Percentiles rank a stretch among this genome's conserved stretches.
Evolutionary conservation across 495 filamentous ascomycete species (phyloP).

Genomic region (Talaromyces wortmannii): DNA sequence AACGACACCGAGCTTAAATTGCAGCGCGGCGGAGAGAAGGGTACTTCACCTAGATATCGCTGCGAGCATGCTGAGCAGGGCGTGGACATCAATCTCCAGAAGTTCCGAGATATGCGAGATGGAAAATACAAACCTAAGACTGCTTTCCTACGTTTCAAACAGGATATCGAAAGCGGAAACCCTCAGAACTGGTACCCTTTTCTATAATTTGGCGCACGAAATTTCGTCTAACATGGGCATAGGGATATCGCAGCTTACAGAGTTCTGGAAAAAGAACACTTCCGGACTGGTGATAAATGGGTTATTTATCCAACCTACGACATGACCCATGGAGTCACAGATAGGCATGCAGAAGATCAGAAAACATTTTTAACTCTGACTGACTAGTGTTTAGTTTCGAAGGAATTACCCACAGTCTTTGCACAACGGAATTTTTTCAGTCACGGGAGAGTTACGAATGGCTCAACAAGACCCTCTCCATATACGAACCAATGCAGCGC

Average conservation of each 20-base stretch:
- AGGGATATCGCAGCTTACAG: slow-evolving; percentile 5
- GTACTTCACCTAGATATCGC: slow-evolving; percentile 62
- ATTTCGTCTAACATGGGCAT: too few relatives aligned
- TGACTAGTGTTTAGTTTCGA: slow-evolving; percentile 73
- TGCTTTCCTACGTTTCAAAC: slow-evolving; percentile 91
- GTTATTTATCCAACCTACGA: slow-evolving; percentile 88
- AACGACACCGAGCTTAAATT: slow-evolving; percentile 68
- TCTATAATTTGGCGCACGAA: too few relatives aligned
- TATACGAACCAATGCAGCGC: slow-evolving; percentile 82
- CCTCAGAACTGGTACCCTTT: slow-evolving; percentile 51
- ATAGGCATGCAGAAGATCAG: not conserved
- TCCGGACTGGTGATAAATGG: slow-evolving; percentile 69
- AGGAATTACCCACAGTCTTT: slow-evolving; percentile 80
- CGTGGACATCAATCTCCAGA: slow-evolving; percentile 65
- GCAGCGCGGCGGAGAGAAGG: slow-evolving; percentile 69
- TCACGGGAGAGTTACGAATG: slow-evolving; percentile 80
- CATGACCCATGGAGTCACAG: slow-evolving; percentile 63
- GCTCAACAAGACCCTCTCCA: slow-evolving; percentile 67
- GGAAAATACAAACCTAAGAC: slow-evolving; percentile 84
- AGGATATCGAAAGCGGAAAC: slow-evolving; percentile 48
- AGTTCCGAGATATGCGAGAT: slow-evolving; percentile 88
- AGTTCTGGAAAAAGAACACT: slow-evolving; percentile 46
- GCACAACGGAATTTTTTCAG: slow-evolving; percentile 78
- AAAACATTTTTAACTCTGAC: slow-evolving; percentile 12
- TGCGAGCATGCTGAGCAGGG: slow-evolving; percentile 72